Conservation (phyloP, 2,329 filamentous ascomycete genomes). For the Microdochium trichocladiopsis region DNA sequence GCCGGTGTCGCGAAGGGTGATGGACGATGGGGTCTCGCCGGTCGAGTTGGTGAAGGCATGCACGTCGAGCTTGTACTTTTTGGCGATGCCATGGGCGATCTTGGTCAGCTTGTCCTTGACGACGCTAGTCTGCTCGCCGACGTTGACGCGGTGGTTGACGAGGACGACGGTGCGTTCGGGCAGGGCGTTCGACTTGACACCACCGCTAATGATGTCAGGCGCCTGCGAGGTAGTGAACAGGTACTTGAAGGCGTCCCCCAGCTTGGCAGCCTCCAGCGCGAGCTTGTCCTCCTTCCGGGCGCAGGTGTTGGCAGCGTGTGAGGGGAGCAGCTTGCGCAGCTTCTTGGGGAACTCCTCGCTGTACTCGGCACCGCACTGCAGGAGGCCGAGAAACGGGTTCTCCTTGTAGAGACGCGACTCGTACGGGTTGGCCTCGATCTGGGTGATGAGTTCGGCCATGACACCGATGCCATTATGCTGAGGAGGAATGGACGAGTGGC, state of each 20-base stretch:
- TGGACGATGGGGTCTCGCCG: neutral
- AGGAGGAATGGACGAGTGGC: slow-evolving; percentile 52
- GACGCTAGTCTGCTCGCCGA: slow-evolving; percentile 40
- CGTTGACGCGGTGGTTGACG: slow-evolving; percentile 51
- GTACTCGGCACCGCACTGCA: slow-evolving; percentile 24
- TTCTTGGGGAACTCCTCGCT: slow-evolving; percentile 16
- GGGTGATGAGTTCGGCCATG: slow-evolving; percentile 54
- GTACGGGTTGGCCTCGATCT: slow-evolving; percentile 43
- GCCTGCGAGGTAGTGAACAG: slow-evolving; percentile 52
- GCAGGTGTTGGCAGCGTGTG: neutral
- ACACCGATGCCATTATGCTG: slow-evolving; percentile 66
- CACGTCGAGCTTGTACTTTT: slow-evolving; percentile 39
- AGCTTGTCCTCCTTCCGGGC: slow-evolving; percentile 11
- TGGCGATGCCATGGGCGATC: slow-evolving; percentile 36
- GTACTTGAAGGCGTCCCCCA: slow-evolving; percentile 34
- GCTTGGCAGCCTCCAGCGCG: slow-evolving; percentile 16
- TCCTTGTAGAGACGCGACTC: slow-evolving; percentile 20
- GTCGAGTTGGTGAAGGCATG: slow-evolving; percentile 26
- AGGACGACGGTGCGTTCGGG: slow-evolving; percentile 44
- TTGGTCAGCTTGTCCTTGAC: slow-evolving; percentile 37
- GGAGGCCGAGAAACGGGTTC: slow-evolving; percentile 25
- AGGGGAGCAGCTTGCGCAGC: neutral
- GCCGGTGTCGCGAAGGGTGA: neutral
- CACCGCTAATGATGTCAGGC: slow-evolving; percentile 44
- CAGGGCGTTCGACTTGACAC: slow-evolving; percentile 51